A percentile compares a stretch with the other conserved stretches of the same genome.
Evolutionary conservation across 2,329 filamentous ascomycete genomes (phyloP).

Genomic region (Nemania serpens): DNA sequence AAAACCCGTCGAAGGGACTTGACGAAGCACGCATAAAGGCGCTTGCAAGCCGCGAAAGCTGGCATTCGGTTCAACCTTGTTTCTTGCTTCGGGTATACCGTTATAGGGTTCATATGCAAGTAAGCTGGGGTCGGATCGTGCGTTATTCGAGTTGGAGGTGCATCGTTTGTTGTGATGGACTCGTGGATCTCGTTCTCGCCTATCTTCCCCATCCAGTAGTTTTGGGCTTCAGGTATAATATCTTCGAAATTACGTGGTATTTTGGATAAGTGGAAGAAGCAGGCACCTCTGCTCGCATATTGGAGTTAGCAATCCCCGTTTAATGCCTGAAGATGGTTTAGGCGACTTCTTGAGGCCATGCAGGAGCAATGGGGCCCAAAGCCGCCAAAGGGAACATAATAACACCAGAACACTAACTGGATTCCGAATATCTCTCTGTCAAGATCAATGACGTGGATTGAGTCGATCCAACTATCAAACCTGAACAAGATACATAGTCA

Average conservation of each 20-base stretch:
- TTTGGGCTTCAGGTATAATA: neutral
- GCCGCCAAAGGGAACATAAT: too few relatives aligned
- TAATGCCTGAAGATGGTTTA: too few relatives aligned
- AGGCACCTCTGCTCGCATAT: neutral
- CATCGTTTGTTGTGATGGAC: conserved; percentile 14
- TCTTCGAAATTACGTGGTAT: neutral
- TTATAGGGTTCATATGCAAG: conserved; percentile 8
- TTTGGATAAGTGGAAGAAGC: conserved; percentile 5
- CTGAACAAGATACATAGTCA: neutral
- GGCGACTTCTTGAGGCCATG: too few relatives aligned
- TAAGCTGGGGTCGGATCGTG: conserved; percentile 3
- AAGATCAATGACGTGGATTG: conserved; percentile 9
- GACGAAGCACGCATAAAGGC: neutral
- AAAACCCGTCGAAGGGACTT: neutral
- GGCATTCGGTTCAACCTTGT: conserved; percentile 9
- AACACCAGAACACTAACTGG: neutral
- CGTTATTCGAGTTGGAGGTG: neutral
- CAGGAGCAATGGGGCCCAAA: too few relatives aligned
- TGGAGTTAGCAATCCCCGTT: too few relatives aligned
- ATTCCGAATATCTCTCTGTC: conserved; percentile 14
- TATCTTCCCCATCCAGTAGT: conserved; percentile 1
- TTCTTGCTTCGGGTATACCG: neutral
- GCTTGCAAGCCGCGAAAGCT: conserved; percentile 6
- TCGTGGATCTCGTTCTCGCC: neutral
- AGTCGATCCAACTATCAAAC: neutral